A percentile compares a stretch with the other conserved stretches of the same genome.
These are phyloP conservation scores for Purpureocillium lavendulum DNA, from an alignment of 2,329 filamentous ascomycete species.

Conservation along the genomic window DNA sequence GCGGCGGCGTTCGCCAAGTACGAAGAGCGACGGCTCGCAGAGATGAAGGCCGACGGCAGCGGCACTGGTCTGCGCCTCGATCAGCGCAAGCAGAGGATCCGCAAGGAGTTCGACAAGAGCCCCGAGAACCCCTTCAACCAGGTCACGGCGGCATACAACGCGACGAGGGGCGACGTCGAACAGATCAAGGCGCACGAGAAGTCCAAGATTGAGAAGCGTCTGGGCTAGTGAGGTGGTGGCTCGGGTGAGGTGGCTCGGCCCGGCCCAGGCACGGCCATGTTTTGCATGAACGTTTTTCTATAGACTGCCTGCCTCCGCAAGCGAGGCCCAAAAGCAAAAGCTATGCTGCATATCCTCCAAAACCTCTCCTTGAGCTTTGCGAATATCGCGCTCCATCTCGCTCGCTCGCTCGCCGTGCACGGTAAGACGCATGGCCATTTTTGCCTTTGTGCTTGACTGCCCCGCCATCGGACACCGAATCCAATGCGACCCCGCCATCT, in stretches of 20 bases:
- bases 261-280: too few relatives aligned
- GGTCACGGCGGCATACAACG: slow-evolving; percentile 66
- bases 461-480: slow-evolving; percentile 2
- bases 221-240: slow-evolving; percentile 33
- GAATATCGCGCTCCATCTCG: too few relatives aligned
- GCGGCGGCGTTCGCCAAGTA: slow-evolving; percentile 78
- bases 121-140: slow-evolving; percentile 96
- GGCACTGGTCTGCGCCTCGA: slow-evolving; percentile 66
- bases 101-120: slow-evolving; percentile 91
- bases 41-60: slow-evolving; percentile 77
- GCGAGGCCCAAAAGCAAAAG: too few relatives aligned
- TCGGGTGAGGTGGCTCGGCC: too few relatives aligned
- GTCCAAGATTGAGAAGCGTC: slow-evolving; percentile 63
- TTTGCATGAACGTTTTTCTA: not conserved
- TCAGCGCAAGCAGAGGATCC: slow-evolving; percentile 75
- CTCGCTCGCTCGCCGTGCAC: too few relatives aligned
- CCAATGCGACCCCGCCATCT: not conserved
- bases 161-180: slow-evolving; percentile 66
- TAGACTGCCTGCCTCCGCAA: not conserved
- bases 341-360: too few relatives aligned
- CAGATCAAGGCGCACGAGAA: slow-evolving; percentile 59
- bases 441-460: not conserved
- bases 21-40: slow-evolving; percentile 70
- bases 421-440: too few relatives aligned
- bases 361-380: too few relatives aligned